Base-by-base conservation (phyloP, 2,329 filamentous ascomycete genomes). In the Aureobasidium sp. region DNA sequence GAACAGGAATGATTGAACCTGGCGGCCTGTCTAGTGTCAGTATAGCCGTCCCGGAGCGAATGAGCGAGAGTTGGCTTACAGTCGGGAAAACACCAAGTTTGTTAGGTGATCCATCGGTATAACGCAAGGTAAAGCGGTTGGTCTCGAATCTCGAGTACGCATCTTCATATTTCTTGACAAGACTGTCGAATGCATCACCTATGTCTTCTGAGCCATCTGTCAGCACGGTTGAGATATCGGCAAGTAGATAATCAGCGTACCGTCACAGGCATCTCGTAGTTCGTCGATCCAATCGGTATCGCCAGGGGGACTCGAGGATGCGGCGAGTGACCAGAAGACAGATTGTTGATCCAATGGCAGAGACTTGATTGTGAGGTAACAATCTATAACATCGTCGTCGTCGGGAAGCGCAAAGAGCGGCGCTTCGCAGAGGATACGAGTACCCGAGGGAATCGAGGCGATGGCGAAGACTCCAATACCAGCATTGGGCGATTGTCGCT, bases 51-150 rank as follows among this genome's bases (percentile, higher is more conserved):
- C 17, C 4, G 6, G 3, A 5, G 5, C 1, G 20, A 3, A 27
- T 34, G 9, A 12, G 15, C 5, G 7, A 2, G 22, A 17, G 15
- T 6, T 15, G 25, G 20, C 25, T 20, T 56, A 62, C 60, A 12
- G 49, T 48, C 12, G 62, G 55, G 45, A 65, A 65, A 29, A 65
- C 34, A 17, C 64, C 64, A 29, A 65, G 62, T 12, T 45, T 48
- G 45, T 60, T 48, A n/a, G 45, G 37, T 14, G 62, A 57, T 49
- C 60, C 60, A 45, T 51, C 41, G 6, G 55, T 8, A 17, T 57
- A 57, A 44, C 62, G 62, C 20, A 65, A 53, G 8, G 64, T 65
- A 61, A 65, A 65, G 56, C 64, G 64, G 27, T 65, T 65, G 4
- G 64, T 64, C 29, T 64, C 64, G 57, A 59, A 65, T 45, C 51